phyloP scores from a whole-genome alignment of 148 eudicot species.

The Cornus suecica region DNA sequence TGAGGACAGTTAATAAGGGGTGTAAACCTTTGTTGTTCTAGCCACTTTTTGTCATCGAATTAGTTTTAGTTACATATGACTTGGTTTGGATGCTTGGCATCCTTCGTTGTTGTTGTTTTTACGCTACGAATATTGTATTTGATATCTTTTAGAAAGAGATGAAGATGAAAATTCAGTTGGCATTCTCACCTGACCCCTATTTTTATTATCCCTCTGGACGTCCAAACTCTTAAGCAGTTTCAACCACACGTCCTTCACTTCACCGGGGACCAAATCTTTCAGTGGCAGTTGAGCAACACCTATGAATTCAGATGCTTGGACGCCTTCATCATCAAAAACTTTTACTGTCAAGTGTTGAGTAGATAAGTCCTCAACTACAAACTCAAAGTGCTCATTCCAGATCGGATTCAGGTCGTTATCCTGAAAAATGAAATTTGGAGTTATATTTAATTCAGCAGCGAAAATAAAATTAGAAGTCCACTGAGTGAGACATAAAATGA shows the following conservation, averaged over 20 bases:
- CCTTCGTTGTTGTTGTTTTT: neutral
- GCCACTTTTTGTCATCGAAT: neutral
- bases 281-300: slow-evolving; percentile 64
- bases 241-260: slow-evolving; percentile 78
- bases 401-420: slow-evolving; percentile 72
- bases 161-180: neutral
- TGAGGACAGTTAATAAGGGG: neutral
- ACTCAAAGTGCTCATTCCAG: slow-evolving; percentile 91
- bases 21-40: neutral
- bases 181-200: slow-evolving; percentile 69
- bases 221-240: slow-evolving; percentile 73
- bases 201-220: slow-evolving; percentile 68
- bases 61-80: neutral
- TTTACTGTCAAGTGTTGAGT: slow-evolving; percentile 78
- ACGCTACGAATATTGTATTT: neutral
- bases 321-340: slow-evolving; percentile 86
- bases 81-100: neutral
- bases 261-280: slow-evolving; percentile 66
- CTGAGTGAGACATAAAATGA: neutral
- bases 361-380: slow-evolving; percentile 73
- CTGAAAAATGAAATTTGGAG: slow-evolving; percentile 26
- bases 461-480: no score
- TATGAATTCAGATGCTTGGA: slow-evolving; percentile 74
- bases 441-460: neutral
- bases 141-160: neutral